Conservation (phyloP, 2,329 filamentous ascomycete genomes). For the Cladosporium oxysporum region DNA sequence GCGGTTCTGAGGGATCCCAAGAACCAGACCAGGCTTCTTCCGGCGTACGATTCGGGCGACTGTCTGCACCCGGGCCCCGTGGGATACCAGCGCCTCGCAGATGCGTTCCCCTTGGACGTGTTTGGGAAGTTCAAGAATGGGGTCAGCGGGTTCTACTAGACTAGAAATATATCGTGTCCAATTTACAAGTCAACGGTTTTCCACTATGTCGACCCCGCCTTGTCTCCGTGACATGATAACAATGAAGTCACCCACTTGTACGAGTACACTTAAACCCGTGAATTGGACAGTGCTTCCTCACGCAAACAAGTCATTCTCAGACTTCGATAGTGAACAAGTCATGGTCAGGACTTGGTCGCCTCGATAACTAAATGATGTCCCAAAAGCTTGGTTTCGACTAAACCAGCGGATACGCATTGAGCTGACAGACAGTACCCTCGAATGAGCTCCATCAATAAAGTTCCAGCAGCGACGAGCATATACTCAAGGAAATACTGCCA, state of each 20-base stretch:
- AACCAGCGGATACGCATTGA: neutral
- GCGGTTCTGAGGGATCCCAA: slow-evolving; percentile 54
- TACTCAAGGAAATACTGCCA: neutral
- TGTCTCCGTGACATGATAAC: too few relatives aligned
- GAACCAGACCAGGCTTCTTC: slow-evolving; percentile 51
- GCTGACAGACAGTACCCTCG: neutral
- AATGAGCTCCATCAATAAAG: too few relatives aligned
- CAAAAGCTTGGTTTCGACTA: neutral
- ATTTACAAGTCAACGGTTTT: neutral
- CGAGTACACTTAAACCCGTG: too few relatives aligned
- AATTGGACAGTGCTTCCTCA: too few relatives aligned
- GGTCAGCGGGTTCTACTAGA: slow-evolving; percentile 26
- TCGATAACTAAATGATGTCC: neutral
- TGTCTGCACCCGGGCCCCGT: slow-evolving; percentile 63
- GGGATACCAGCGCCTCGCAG: slow-evolving; percentile 62
- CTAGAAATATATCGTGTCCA: neutral
- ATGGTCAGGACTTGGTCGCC: too few relatives aligned
- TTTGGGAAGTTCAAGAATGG: slow-evolving; percentile 43
- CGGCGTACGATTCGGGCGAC: slow-evolving; percentile 61
- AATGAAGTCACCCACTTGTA: too few relatives aligned
- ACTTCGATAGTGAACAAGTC: too few relatives aligned
- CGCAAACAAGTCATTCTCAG: too few relatives aligned
- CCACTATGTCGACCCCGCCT: neutral
- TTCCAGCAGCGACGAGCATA: too few relatives aligned
- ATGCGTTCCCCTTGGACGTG: slow-evolving; percentile 58